phyloP scores from a whole-genome alignment of 768 basidiomycete genomes.

The Boletus rex-veris region DNA sequence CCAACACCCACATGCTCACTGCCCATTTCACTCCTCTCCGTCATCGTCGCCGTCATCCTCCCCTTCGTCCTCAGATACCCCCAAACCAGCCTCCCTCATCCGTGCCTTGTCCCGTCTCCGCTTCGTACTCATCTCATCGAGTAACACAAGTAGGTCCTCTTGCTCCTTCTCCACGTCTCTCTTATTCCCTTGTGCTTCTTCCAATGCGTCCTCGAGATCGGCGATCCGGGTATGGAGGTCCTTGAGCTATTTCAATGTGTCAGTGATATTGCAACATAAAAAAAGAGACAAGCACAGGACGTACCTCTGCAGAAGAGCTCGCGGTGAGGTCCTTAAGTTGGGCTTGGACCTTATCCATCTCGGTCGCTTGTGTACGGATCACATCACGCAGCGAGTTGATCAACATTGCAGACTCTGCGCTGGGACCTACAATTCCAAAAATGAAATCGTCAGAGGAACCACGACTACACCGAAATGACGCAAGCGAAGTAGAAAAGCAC shows the following conservation, averaged over 20 bases:
- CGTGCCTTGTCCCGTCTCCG: slow-evolving; percentile 77
- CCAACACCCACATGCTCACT: no score
- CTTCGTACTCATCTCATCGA: slow-evolving; percentile 90
- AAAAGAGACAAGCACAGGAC: not conserved
- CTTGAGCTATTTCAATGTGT: slow-evolving; percentile 33
- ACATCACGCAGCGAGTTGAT: slow-evolving; percentile 82
- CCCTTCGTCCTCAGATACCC: slow-evolving; percentile 91
- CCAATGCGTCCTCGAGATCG: slow-evolving; percentile 45
- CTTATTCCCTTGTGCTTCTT: slow-evolving; percentile 56
- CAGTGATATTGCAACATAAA: not conserved
- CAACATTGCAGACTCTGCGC: slow-evolving; percentile 74
- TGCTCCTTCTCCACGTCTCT: slow-evolving; percentile 93
- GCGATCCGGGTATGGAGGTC: slow-evolving; percentile 46
- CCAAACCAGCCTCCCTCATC: slow-evolving; percentile 70
- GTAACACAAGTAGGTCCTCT: slow-evolving; percentile 87
- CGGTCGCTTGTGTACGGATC: slow-evolving; percentile 75
- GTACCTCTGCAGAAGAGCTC: slow-evolving; percentile 40
- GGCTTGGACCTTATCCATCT: slow-evolving; percentile 66
- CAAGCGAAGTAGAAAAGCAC: slow-evolving; percentile 12
- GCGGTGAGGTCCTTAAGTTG: slow-evolving; percentile 46
- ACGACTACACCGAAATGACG: not conserved
- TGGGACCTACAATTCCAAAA: slow-evolving; percentile 44
- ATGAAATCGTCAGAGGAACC: not conserved
- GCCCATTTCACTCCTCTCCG: no score
- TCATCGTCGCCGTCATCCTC: slow-evolving; percentile 56